Evolutionary conservation across 2,329 filamentous ascomycete species (phyloP).

Genomic region (Clonostachys sp.): DNA sequence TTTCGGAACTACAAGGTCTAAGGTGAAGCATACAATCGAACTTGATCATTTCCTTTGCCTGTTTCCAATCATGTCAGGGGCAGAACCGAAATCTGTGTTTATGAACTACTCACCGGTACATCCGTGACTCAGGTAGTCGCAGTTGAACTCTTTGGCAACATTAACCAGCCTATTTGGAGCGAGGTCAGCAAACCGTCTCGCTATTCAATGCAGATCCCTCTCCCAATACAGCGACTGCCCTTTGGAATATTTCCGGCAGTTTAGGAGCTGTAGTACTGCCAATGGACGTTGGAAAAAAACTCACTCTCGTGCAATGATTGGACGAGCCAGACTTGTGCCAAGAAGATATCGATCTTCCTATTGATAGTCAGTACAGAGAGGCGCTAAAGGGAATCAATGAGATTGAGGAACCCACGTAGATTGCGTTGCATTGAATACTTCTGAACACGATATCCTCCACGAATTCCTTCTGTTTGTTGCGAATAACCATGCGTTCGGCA

Average conservation of each 20-base stretch:
- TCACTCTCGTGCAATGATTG: conserved; percentile 55
- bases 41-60: too few species aligned
- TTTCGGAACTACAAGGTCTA: too few species aligned
- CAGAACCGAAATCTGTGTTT: too few species aligned
- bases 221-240: too few species aligned
- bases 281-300: too few species aligned
- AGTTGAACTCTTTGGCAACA: conserved; percentile 23
- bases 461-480: conserved; percentile 65
- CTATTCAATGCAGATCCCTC: too few species aligned
- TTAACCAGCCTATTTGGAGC: conserved; percentile 37
- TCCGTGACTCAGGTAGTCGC: conserved; percentile 35
- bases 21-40: too few species aligned
- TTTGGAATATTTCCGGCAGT: too few species aligned
- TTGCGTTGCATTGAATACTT: conserved; percentile 61
- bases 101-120: conserved; percentile 17
- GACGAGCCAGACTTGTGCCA: conserved; percentile 55
- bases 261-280: too few species aligned
- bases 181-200: too few species aligned
- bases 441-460: conserved; percentile 73
- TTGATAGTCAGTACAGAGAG: background rate
- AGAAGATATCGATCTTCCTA: conserved; percentile 10
- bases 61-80: too few species aligned
- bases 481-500: conserved; percentile 35
- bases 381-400: too few species aligned
- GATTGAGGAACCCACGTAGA: conserved; percentile 38